Conservation (phyloP, 768 basidiomycete species). For the Auriculariales sp. region DNA sequence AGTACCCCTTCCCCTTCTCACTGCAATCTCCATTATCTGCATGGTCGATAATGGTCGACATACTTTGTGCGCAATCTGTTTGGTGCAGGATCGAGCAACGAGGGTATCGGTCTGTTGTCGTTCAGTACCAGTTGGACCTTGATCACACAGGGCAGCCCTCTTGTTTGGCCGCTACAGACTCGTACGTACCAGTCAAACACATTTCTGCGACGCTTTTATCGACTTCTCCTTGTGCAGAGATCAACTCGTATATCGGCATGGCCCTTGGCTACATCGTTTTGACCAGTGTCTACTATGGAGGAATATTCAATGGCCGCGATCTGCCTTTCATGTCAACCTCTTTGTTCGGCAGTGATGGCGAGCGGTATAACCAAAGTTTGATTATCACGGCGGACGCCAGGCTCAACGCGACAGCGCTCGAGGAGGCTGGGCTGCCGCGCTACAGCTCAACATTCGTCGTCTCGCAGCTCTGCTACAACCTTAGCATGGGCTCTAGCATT, state of each 20-base stretch:
- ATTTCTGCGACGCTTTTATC: too few species aligned
- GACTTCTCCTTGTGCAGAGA: too few species aligned
- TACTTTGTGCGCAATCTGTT: conserved; percentile 25
- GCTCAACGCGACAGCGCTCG: conserved; percentile 19
- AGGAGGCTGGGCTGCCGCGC: conserved; percentile 13
- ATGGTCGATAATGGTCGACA: conserved; percentile 32
- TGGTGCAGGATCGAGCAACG: conserved; percentile 34
- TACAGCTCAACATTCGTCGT: conserved; percentile 35
- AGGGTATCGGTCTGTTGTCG: conserved; percentile 33
- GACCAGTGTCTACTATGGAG: conserved; percentile 26
- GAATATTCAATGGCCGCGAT: conserved; percentile 30
- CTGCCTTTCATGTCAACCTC: conserved; percentile 34
- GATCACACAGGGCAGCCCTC: conserved; percentile 37
- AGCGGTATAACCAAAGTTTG: conserved; percentile 25
- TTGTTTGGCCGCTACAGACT: conserved; percentile 42
- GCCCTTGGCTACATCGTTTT: conserved; percentile 30
- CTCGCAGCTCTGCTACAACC: conserved; percentile 34
- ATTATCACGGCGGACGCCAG: conserved; percentile 25
- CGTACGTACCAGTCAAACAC: too few species aligned
- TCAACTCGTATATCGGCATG: conserved; percentile 36
- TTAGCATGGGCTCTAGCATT: conserved; percentile 34
- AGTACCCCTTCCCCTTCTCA: conserved; percentile 28
- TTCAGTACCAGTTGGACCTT: conserved; percentile 37
- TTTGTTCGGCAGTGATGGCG: conserved; percentile 23
- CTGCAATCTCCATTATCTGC: conserved; percentile 35